A percentile compares a stretch with the other conserved stretches of the same genome.
Conservation (phyloP, 2,329 filamentous ascomycete genomes). For the Trichoderma breve region DNA sequence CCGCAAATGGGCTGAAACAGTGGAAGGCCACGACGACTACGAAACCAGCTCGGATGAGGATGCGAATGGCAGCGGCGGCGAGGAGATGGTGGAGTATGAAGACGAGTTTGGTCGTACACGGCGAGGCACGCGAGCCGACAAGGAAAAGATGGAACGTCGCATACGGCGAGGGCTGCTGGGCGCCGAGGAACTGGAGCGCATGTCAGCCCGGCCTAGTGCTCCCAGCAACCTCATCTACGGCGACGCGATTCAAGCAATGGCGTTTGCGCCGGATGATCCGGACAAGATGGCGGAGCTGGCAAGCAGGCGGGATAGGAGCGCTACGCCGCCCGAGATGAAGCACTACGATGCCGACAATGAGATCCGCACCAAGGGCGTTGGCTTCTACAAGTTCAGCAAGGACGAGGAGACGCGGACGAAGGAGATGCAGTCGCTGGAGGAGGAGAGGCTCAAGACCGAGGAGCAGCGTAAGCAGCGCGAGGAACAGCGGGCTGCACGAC, state of each 20-base stretch:
- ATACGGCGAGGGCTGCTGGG: slow-evolving; percentile 49
- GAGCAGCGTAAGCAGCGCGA: slow-evolving; percentile 54
- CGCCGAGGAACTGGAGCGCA: slow-evolving; percentile 62
- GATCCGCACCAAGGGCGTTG: slow-evolving; percentile 82
- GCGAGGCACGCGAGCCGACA: slow-evolving; percentile 67
- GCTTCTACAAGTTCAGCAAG: slow-evolving; percentile 85
- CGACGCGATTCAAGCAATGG: slow-evolving; percentile 76
- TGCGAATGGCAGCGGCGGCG: slow-evolving; percentile 46
- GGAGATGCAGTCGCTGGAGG: slow-evolving; percentile 75
- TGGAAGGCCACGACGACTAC: slow-evolving; percentile 59
- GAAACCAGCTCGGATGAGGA: slow-evolving; percentile 43
- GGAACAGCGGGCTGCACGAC: slow-evolving; percentile 57
- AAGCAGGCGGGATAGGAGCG: slow-evolving; percentile 70
- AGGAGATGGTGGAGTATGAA: slow-evolving; percentile 72
- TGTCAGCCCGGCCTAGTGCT: slow-evolving; percentile 64
- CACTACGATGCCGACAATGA: slow-evolving; percentile 88
- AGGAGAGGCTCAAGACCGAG: slow-evolving; percentile 68
- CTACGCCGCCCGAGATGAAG: slow-evolving; percentile 73
- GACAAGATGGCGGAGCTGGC: slow-evolving; percentile 77
- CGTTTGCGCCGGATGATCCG: slow-evolving; percentile 74
- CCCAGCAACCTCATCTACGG: slow-evolving; percentile 78
- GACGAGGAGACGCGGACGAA: slow-evolving; percentile 62
- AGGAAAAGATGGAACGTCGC: slow-evolving; percentile 59
- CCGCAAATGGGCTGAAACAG: slow-evolving; percentile 82
- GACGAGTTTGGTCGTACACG: slow-evolving; percentile 91